Evolutionary conservation across 805 yeast species (phyloP).

Genomic region (Pichia exigua): DNA sequence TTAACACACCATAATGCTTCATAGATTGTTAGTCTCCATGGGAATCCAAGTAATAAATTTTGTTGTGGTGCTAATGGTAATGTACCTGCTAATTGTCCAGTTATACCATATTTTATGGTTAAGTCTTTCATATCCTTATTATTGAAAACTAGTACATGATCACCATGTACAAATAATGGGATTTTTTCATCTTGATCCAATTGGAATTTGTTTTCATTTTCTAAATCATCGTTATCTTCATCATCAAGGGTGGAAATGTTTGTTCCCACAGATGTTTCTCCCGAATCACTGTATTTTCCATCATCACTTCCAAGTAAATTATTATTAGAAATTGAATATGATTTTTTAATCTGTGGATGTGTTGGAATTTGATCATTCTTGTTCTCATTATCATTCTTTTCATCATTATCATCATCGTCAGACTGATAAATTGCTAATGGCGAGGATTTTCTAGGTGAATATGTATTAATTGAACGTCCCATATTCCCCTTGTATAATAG

Average conservation of each 20-base stretch:
- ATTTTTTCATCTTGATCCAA: background rate
- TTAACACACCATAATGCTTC: constrained; percentile 63
- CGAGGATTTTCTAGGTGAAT: constrained; percentile 8
- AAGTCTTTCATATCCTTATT: constrained; percentile 44
- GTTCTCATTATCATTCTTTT: background rate
- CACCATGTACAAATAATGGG: constrained; percentile 9
- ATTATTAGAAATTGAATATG: constrained; percentile 3
- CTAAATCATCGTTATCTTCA: background rate
- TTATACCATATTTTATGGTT: constrained; percentile 50
- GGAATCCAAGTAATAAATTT: constrained; percentile 77
- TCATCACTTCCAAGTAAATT: background rate
- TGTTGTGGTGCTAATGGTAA: constrained; percentile 91
- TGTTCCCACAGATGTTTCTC: background rate
- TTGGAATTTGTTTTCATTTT: background rate
- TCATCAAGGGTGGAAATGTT: background rate
- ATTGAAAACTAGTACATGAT: constrained; percentile 42
- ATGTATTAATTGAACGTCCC: background rate
- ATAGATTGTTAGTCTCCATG: constrained; percentile 63
- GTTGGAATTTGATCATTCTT: background rate
- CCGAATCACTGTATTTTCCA: background rate
- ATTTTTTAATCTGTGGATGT: background rate
- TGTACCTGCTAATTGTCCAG: constrained; percentile 78
- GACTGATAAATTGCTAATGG: constrained; percentile 8
- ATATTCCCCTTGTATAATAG: background rate
- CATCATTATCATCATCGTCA: background rate